Base-by-base conservation (phyloP, 2,329 filamentous ascomycete species). In the Fusarium sp. region DNA sequence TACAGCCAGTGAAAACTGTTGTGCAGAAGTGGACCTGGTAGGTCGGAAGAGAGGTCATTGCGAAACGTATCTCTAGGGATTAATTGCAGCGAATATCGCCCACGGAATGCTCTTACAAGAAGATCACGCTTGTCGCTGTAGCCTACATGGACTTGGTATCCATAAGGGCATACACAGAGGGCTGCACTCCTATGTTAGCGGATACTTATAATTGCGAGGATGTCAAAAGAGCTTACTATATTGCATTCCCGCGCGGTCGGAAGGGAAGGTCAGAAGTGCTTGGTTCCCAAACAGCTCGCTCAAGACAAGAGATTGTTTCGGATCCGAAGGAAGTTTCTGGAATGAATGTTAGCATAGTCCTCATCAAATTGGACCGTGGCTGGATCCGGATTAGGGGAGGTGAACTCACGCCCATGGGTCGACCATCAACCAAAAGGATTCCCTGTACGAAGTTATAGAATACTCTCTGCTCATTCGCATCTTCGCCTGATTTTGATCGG, bases 1-100 rank as follows among this genome's bases (percentile, higher is more conserved):
- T 49, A 69, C 35, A 88, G 72, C 85, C 86, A 89, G 58, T 90
- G 86, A 3, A 83, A 76, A 43, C 81, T 87, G 9, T 79, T 72
- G 0, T 80, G 65, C 0, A 86, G 59, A 0, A 90, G 71, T 1
- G 78, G 69, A 0, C 65, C 67, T 0, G 87, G 88, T 1, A 88
- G 73, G 60, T 87, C 85, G 1, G 48, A 68, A 12, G 57, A 25
- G 11, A 53, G 35, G 2, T 41, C 56, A 28, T 59, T 50, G 2
- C 47, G 50, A 11, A 70, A 70, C 3, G 13, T 44, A 2, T 65
- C 59, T 24, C 64, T 58, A 4, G 53, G 66, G 25, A 70, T 68
- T 10, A 70, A 38, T 32, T 70, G 66, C 11, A 70, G 41, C 1
- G 62, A 61, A 39, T 70, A 68, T 2, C 15, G 29, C 2, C 36